Evolutionary conservation across 2,329 filamentous ascomycete species (phyloP), one percentile per base, ranked within the genome.

Genomic region (Akanthomyces uredinophilus): DNA sequence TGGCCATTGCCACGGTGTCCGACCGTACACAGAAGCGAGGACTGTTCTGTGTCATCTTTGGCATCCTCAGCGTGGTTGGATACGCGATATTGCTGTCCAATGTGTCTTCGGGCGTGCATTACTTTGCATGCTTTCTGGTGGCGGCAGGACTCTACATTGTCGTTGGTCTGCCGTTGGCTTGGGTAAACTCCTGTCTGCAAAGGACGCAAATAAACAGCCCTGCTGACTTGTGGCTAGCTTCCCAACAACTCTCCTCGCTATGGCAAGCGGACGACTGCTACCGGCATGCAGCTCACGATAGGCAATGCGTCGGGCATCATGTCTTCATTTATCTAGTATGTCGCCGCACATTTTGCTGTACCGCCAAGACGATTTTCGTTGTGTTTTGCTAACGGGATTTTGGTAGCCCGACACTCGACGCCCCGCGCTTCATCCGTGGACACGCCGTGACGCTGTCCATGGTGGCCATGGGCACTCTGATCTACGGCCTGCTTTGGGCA

Each of bases 41-140:
- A 0, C 66, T 90, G 0, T 90, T 88, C 65, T 82, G 82, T 27
- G 81, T 89, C 35, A 70, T 84, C 13, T 88, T 90, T 66, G 85
- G 83, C 8, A 66, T 77, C 1, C 75, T 91, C 41, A 87, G 85
- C 43, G 83, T 90, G 18, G 70, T 89, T 2, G 89, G 89, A 0
- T 92, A 92, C 63, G 87, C 80, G 0, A 78, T 92, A 37, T 70
- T 92, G 62, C 80, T 92, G 49, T 83, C 86, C 1, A 77, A 87
- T 53, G 77, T 80, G 2, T 73, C 83, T 1, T 78, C 83, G 0
- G 85, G 84, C 0, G 88, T 86, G 7, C 87, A 89, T 66, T 93
- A 92, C 68, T 89, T 90, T 66, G 90, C 76, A 66, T 92, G 89
- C 64, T 89, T 92, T 71, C 75, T 94, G n/a, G 84, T 92, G 0